These are phyloP conservation scores for Nemania serpens DNA, from an alignment of 2,329 filamentous ascomycete species.

Conservation along the genomic window DNA sequence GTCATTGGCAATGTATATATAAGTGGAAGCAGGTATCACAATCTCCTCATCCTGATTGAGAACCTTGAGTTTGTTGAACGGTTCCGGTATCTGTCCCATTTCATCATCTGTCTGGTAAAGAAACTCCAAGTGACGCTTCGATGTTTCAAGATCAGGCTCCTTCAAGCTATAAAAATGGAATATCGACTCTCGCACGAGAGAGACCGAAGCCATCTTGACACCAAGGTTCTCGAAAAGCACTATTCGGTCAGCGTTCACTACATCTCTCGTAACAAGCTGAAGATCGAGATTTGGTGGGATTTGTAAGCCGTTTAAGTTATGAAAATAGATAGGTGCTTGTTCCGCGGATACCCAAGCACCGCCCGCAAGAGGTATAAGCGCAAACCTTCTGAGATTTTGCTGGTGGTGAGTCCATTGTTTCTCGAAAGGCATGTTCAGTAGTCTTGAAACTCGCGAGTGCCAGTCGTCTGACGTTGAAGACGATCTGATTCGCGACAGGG, in stretches of 20 bases:
- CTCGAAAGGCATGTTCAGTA: conserved; percentile 16
- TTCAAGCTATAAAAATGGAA: conserved; percentile 14
- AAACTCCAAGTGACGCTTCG: conserved; percentile 29
- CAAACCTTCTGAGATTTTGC: conserved; percentile 1
- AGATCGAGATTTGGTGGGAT: conserved; percentile 28
- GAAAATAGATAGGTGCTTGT: conserved; percentile 22
- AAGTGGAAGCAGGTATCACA: neutral
- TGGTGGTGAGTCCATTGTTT: neutral
- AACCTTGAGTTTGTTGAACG: neutral
- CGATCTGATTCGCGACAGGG: conserved; percentile 29
- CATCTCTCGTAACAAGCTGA: conserved; percentile 12
- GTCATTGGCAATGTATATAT: conserved; percentile 23
- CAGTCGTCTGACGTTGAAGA: conserved; percentile 26
- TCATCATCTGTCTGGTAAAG: conserved; percentile 26
- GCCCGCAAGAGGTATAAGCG: conserved; percentile 26
- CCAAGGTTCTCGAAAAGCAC: no score
- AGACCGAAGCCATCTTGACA: conserved; percentile 4
- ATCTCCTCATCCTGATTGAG: neutral
- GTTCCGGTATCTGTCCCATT: neutral
- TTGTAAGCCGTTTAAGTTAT: conserved; percentile 8
- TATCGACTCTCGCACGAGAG: conserved; percentile 16
- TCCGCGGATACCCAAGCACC: conserved; percentile 28
- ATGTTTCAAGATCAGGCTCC: conserved; percentile 3
- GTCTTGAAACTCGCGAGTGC: conserved; percentile 29
- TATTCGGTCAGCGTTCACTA: conserved; percentile 3